A percentile compares a stretch with the other conserved stretches of the same genome.
Evolutionary conservation across 1,284 basidiomycete genomes (phyloP).

Genomic region (Cutaneotrichosporon mucoides): DNA sequence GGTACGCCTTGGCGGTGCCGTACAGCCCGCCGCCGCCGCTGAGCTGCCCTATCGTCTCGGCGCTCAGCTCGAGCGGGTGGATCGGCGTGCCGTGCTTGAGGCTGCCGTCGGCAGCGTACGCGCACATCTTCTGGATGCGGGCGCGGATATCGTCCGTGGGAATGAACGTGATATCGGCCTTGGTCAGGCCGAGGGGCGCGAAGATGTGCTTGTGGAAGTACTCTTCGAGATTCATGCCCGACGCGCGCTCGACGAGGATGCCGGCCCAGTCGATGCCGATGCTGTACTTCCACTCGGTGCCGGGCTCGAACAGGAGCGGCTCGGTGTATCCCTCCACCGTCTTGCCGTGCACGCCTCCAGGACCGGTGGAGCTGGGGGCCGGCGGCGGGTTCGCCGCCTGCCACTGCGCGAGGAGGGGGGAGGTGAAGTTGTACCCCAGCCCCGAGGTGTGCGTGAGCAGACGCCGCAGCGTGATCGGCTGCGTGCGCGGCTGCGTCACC

Average conservation of each 20-base stretch:
- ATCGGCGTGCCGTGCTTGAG: neutral
- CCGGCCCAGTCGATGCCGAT: constrained; percentile 45
- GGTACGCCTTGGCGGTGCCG: constrained; percentile 34
- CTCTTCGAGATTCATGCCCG: constrained; percentile 30
- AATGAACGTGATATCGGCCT: constrained; percentile 26
- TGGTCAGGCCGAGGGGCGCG: constrained; percentile 16
- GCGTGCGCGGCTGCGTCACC: neutral
- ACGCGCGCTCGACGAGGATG: constrained; percentile 32
- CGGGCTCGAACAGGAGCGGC: constrained; percentile 36
- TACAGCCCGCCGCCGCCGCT: constrained; percentile 37
- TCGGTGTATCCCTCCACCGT: constrained; percentile 10
- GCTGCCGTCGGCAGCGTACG: constrained; percentile 13
- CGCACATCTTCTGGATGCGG: constrained; percentile 21
- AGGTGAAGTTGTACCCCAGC: constrained; percentile 12
- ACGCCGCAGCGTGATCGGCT: constrained; percentile 10
- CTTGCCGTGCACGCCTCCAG: neutral
- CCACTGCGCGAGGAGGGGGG: constrained; percentile 12
- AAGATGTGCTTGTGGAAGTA: constrained; percentile 26
- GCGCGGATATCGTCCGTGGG: constrained; percentile 17
- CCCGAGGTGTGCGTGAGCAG: constrained; percentile 19
- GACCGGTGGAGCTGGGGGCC: constrained; percentile 2
- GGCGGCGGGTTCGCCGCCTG: constrained; percentile 15
- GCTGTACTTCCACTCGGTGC: constrained; percentile 29
- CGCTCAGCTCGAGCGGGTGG: constrained; percentile 1
- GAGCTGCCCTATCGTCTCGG: constrained; percentile 9